These are phyloP conservation scores for Cutaneotrichosporon sp. DNA, from an alignment of 1,284 basidiomycete genomes.

Conservation along the genomic window DNA sequence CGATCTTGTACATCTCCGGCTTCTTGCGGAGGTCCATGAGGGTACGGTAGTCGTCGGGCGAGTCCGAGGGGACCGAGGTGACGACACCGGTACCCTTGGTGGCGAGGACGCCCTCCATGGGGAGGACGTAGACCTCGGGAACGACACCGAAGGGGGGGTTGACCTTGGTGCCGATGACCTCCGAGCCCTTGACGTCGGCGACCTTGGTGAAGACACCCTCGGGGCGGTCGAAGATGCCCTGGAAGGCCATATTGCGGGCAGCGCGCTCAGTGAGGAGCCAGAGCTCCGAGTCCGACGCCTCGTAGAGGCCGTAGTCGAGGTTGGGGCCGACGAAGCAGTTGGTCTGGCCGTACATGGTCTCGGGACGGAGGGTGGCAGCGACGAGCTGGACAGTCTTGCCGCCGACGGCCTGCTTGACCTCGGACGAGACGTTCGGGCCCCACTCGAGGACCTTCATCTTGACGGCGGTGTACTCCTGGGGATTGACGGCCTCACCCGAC, in stretches of 20 bases:
- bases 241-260: conserved; percentile 97
- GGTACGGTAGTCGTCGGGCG: conserved; percentile 94
- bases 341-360: conserved; percentile 99
- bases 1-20: conserved; percentile 93
- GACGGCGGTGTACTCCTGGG: conserved; percentile 93
- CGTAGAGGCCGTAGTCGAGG: conserved; percentile 92
- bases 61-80: conserved; percentile 97
- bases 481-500: conserved; percentile 92
- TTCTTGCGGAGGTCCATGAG: conserved; percentile 94
- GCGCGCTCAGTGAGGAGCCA: conserved; percentile 88
- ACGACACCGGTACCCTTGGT: conserved; percentile 99
- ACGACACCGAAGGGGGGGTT: conserved; percentile 82
- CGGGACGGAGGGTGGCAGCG: conserved; percentile 92
- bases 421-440: conserved; percentile 62
- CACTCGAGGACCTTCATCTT: conserved; percentile 93
- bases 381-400: conserved; percentile 87
- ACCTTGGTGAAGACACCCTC: conserved; percentile 74
- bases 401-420: conserved; percentile 64
- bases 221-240: conserved; percentile 70
- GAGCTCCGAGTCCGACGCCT: conserved; percentile 78
- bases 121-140: conserved; percentile 89
- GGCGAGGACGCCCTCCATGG: conserved; percentile 95
- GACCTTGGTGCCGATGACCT: conserved; percentile 86
- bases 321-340: conserved; percentile 94
- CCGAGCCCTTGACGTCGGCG: conserved; percentile 72